These are phyloP conservation scores for Periconia macrospinosa DNA, from an alignment of 2,329 filamentous ascomycete species.

Conservation along the genomic window DNA sequence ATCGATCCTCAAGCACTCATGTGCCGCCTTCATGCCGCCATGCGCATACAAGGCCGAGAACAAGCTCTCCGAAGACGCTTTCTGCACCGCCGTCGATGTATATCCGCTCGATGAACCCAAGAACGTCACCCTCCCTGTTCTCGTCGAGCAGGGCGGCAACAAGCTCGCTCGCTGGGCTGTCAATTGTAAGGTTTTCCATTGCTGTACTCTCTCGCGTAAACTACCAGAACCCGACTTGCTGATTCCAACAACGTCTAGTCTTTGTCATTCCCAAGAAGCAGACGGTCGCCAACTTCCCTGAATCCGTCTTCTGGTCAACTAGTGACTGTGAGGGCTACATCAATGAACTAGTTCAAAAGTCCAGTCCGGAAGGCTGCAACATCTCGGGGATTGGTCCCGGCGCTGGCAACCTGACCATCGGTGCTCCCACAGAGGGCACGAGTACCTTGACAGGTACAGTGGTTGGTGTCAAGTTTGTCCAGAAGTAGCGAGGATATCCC, in stretches of 20 bases:
- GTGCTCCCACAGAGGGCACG: constrained; percentile 11
- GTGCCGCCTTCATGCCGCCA: constrained; percentile 29
- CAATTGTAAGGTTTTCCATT: constrained; percentile 19
- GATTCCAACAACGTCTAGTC: constrained; percentile 16
- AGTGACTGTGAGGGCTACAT: constrained; percentile 36
- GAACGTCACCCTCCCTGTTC: constrained; percentile 19
- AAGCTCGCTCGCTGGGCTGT: constrained; percentile 21
- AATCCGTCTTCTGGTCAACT: constrained; percentile 22
- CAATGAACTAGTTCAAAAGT: constrained; percentile 18
- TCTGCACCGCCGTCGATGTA: constrained; percentile 19
- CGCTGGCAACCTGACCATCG: constrained; percentile 21
- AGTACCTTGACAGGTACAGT: constrained; percentile 11
- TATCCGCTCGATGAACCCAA: constrained; percentile 20
- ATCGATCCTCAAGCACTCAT: constrained; percentile 24
- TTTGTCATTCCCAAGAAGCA: constrained; percentile 23
- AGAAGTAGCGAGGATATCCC: background rate
- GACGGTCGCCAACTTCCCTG: constrained; percentile 8
- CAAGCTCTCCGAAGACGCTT: constrained; percentile 9
- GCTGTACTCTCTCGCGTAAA: no score
- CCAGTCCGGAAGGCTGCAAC: constrained; percentile 21
- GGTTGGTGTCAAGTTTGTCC: constrained; percentile 10
- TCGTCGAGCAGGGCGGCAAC: constrained; percentile 11
- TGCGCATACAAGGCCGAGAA: constrained; percentile 24
- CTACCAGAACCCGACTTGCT: background rate
- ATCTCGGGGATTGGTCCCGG: constrained; percentile 17